These are phyloP conservation scores for Grosmannia penicillata DNA, from an alignment of 2,329 filamentous ascomycete genomes.

Conservation along the genomic window DNA sequence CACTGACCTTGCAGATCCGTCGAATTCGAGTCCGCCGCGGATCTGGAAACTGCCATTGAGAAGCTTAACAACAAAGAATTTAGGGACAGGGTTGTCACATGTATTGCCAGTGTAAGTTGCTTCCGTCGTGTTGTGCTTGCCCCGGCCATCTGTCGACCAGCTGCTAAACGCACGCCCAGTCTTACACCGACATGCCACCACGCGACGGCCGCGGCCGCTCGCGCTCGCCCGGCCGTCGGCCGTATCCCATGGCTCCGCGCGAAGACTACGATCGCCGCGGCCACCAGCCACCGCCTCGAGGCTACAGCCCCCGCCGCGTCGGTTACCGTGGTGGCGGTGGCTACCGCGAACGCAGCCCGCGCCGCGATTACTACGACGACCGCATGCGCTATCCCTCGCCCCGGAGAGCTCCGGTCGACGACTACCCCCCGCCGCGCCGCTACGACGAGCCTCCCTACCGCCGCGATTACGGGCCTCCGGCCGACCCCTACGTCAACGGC, in stretches of 20 bases:
- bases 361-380: constrained; percentile 79
- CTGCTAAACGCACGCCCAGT: constrained; percentile 31
- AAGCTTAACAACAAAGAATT: constrained; percentile 90
- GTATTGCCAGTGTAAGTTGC: constrained; percentile 66
- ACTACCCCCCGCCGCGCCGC: constrained; percentile 55
- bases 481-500: constrained; percentile 44
- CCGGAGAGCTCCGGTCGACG: constrained; percentile 58
- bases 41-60: constrained; percentile 81
- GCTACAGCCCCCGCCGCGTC: constrained; percentile 67
- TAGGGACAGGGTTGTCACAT: constrained; percentile 76
- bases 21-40: constrained; percentile 86
- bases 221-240: constrained; percentile 58
- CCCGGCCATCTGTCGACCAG: constrained; percentile 3
- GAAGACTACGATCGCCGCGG: constrained; percentile 79
- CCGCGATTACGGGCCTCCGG: constrained; percentile 50
- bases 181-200: constrained; percentile 60
- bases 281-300: constrained; percentile 42
- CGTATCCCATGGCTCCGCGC: constrained; percentile 44
- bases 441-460: constrained; percentile 72
- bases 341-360: constrained; percentile 70
- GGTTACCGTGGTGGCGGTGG: constrained; percentile 12
- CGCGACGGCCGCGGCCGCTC: constrained; percentile 64
- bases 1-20: constrained; percentile 54
- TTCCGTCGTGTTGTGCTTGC: constrained; percentile 8
- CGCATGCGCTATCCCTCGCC: constrained; percentile 68